Base-by-base conservation (phyloP, 257 asterid genomes). In the Solanum ossicruentum region DNA sequence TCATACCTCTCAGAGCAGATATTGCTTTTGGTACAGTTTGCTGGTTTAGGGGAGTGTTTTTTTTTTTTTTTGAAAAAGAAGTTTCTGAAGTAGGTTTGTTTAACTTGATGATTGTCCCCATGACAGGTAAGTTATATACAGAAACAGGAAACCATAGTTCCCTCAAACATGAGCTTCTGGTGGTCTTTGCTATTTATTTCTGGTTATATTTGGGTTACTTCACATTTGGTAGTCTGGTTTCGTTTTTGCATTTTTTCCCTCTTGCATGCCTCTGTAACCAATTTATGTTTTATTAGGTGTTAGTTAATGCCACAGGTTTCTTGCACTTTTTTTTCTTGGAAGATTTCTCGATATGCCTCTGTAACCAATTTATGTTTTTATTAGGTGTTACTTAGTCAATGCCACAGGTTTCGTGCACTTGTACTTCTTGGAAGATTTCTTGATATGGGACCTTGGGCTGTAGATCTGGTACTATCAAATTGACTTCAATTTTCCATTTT, bases 361-460 rank as follows among this genome's bases (percentile, higher is more conserved):
- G 41, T 36, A 36, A 39, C 63, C 71, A 52, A 54, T 70, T 67
- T 80, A 80, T 51, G 84, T 85, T 82, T 16, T 82, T 81, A 84
- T 81, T 90, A 97, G 99, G 99, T 95, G 83, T 91, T 97, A 87
- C 99, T 97, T 79, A 95, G 99, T 91, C 99, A 95, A 77, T 94
- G 97, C 91, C 99, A 97, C 90, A 91, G 99, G 84, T 97, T 95
- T 88, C 99, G 98, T 81, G 99, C 99, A 87, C 84, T 97, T 94
- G 98, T 97, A 82, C 99, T 95, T 70, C 99, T 97, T 78, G 99
- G 99, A 89, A 95, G 98, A 90, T 97, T 97, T 90, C 92, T 97
- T 84, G 99, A 97, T 88, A 97, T 97, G 99, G 99, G 99, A 56
- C 96, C 93, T 51, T 95, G 99, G 99, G 99, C 99, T 15, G 99